These are phyloP conservation scores for Pseudopithomyces maydicus DNA, from an alignment of 2,329 filamentous ascomycete species.

Conservation along the genomic window DNA sequence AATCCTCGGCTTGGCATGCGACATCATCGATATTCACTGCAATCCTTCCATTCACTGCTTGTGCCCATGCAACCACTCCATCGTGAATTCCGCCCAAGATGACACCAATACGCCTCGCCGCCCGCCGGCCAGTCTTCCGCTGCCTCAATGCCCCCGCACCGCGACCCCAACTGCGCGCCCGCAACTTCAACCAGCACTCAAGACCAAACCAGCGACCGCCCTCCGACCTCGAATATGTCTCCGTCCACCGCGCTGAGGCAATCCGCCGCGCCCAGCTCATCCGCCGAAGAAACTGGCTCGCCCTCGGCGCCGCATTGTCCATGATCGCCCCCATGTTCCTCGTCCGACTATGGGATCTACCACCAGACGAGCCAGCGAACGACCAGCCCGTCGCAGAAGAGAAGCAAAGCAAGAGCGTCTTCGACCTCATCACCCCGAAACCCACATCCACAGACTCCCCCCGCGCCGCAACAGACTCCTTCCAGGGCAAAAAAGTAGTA, in stretches of 20 bases:
- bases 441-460: constrained; percentile 37
- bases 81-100: constrained; percentile 26
- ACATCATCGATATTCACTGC: constrained; percentile 24
- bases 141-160: constrained; percentile 26
- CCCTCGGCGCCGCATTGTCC: constrained; percentile 39
- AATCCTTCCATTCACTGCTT: not conserved
- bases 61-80: not conserved
- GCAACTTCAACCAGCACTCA: not conserved
- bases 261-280: constrained; percentile 33
- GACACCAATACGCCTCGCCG: constrained; percentile 35
- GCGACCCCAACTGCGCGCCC: constrained; percentile 9
- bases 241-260: constrained; percentile 40
- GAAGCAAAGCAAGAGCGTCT: constrained; percentile 21
- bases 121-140: constrained; percentile 35
- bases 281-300: constrained; percentile 38
- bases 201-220: not conserved
- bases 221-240: constrained; percentile 35
- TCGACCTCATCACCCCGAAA: constrained; percentile 30
- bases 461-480: constrained; percentile 42
- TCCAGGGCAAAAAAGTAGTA: constrained; percentile 61
- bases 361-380: constrained; percentile 24
- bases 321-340: constrained; percentile 46
- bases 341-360: constrained; percentile 37
- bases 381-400: constrained; percentile 22
- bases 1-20: constrained; percentile 18